Conservation (phyloP, 768 basidiomycete genomes). For the Fomitopsis pulvina region DNA sequence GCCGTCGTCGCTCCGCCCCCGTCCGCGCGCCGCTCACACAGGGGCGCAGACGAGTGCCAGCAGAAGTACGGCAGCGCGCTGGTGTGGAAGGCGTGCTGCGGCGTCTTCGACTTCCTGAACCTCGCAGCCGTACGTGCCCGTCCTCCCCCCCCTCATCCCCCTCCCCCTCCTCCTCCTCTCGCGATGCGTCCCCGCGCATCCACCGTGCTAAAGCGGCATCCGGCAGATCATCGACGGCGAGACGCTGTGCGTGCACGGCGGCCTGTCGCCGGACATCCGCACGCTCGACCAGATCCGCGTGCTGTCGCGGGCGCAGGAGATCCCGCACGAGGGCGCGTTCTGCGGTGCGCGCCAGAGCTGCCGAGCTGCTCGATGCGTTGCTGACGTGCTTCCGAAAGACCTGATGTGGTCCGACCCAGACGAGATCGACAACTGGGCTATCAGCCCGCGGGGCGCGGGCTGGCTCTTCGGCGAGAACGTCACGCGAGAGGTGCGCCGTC, state of each 20-base stretch:
- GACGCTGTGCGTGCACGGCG: constrained; percentile 92
- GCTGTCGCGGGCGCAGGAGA: constrained; percentile 91
- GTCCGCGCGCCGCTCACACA: neutral
- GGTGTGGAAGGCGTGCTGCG: constrained; percentile 97
- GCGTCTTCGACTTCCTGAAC: constrained; percentile 93
- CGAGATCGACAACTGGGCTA: constrained; percentile 93
- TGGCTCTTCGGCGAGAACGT: constrained; percentile 90
- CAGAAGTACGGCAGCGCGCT: constrained; percentile 94
- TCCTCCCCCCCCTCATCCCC: too few relatives aligned
- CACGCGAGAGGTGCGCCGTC: constrained; percentile 61
- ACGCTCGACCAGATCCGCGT: constrained; percentile 94
- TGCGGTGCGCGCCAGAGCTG: too few relatives aligned
- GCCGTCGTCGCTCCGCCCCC: neutral
- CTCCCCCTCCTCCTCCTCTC: too few relatives aligned
- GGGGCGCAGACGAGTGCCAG: constrained; percentile 80
- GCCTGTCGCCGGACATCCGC: constrained; percentile 91
- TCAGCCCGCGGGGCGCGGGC: constrained; percentile 92
- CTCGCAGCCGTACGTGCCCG: constrained; percentile 71
- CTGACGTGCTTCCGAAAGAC: constrained; percentile 37
- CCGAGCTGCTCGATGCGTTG: neutral
- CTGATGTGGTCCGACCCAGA: constrained; percentile 99
- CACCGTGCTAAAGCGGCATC: too few relatives aligned
- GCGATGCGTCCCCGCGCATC: neutral
- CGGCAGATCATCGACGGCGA: constrained; percentile 92
- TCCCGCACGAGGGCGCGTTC: constrained; percentile 98